Percentiles rank a stretch among this genome's conserved stretches.
Conservation (phyloP, 768 basidiomycete species). For the Calocera cornea region DNA sequence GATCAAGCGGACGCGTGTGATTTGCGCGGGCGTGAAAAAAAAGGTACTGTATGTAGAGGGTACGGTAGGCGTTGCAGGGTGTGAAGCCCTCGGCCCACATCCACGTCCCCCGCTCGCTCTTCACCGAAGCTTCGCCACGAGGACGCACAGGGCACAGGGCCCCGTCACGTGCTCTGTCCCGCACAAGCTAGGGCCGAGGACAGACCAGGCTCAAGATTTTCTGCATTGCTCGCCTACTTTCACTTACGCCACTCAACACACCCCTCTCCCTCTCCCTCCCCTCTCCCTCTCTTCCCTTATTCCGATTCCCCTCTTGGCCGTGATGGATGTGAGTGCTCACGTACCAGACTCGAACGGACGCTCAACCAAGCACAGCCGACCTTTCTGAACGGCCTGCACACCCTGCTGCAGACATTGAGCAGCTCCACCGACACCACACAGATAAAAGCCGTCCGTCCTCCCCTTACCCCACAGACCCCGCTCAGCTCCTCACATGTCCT, state of each 20-base stretch:
- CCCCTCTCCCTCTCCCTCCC: not conserved
- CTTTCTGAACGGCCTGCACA: not conserved
- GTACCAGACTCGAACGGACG: no score
- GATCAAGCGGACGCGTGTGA: no score
- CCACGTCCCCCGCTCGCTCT: no score
- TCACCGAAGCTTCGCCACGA: no score
- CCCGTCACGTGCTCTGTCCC: not conserved
- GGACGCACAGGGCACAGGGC: no score
- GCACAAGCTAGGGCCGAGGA: no score
- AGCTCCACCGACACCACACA: not conserved
- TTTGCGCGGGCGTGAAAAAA: no score
- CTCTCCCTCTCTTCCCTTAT: not conserved
- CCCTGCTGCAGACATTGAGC: not conserved
- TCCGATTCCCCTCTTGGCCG: not conserved
- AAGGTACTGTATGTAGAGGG: no score
- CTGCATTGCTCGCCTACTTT: not conserved
- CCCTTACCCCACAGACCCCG: not conserved
- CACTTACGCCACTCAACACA: not conserved
- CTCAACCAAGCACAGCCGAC: no score
- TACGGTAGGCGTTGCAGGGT: no score
- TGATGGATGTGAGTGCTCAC: not conserved
- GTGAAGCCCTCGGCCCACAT: no score
- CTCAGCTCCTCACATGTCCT: not conserved
- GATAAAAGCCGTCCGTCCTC: not conserved
- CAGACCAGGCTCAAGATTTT: not conserved